Conservation (phyloP, 345 rosid species). For the Lumnitzera littorea region DNA sequence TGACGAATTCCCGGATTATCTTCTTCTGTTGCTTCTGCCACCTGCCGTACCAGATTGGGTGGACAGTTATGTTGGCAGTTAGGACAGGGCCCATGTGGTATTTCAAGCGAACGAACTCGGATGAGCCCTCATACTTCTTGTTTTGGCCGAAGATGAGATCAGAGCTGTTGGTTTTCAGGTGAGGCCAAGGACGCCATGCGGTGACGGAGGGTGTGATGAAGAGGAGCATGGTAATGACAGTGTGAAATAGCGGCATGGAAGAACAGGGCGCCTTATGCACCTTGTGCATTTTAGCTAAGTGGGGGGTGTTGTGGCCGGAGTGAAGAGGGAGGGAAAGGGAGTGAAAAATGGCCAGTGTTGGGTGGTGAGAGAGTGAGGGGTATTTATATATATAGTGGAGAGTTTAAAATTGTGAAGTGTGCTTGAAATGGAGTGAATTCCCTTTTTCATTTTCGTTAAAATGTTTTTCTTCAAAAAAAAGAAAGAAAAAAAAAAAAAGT, state of each 20-base stretch:
- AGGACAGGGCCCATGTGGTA: conserved; percentile 98
- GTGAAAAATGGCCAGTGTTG: background rate
- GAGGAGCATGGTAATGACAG: conserved; percentile 25
- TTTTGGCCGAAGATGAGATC: conserved; percentile 43
- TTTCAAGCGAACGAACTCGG: conserved; percentile 74
- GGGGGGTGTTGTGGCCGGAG: background rate
- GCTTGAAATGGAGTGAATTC: too few relatives aligned
- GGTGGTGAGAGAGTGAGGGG: background rate
- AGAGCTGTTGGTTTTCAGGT: conserved; percentile 36
- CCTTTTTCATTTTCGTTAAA: too few relatives aligned
- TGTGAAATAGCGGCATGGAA: conserved; percentile 31
- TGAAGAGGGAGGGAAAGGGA: background rate
- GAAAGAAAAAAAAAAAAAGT: too few relatives aligned
- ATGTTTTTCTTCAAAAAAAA: too few relatives aligned
- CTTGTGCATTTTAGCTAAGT: conserved; percentile 7
- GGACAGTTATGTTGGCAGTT: conserved; percentile 75
- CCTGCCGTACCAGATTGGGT: conserved; percentile 89
- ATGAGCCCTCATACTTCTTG: conserved; percentile 91
- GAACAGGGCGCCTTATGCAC: background rate
- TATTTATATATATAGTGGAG: background rate
- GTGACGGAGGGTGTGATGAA: conserved; percentile 16
- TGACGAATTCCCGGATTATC: conserved; percentile 81
- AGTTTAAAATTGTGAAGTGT: too few relatives aligned
- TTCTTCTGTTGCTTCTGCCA: conserved; percentile 82
- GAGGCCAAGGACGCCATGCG: conserved; percentile 84